A percentile compares a stretch with the other conserved stretches of the same genome.
Conservation (phyloP, 2,329 filamentous ascomycete species). For the Nemania abortiva region DNA sequence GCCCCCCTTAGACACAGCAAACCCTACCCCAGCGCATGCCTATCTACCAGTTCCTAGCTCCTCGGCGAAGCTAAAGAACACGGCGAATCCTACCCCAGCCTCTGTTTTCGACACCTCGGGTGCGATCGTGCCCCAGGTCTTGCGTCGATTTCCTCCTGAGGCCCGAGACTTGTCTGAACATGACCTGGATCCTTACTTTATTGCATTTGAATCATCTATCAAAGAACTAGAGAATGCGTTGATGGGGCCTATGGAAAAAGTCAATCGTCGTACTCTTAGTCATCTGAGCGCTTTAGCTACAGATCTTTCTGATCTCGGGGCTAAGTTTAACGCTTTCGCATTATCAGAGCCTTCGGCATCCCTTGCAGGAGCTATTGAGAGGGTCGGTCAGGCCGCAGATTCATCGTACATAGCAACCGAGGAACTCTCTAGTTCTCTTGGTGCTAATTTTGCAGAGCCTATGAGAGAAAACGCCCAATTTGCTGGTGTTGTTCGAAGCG, state of each 20-base stretch:
- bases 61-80: slow-evolving; percentile 85
- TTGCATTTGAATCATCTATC: slow-evolving; percentile 90
- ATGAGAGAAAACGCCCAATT: slow-evolving; percentile 99
- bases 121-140: slow-evolving; percentile 66
- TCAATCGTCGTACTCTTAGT: slow-evolving; percentile 88
- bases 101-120: slow-evolving; percentile 54
- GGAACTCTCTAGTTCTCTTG: slow-evolving; percentile 87
- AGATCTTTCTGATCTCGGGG: slow-evolving; percentile 92
- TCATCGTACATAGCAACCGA: slow-evolving; percentile 96
- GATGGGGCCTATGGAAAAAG: slow-evolving; percentile 95
- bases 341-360: slow-evolving; percentile 91
- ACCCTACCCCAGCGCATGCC: slow-evolving; percentile 85
- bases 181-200: slow-evolving; percentile 95
- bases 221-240: slow-evolving; percentile 90
- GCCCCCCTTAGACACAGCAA: slow-evolving; percentile 94
- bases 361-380: slow-evolving; percentile 91
- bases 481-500: slow-evolving; percentile 89
- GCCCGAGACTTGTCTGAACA: slow-evolving; percentile 82
- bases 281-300: slow-evolving; percentile 86
- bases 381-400: slow-evolving; percentile 93
- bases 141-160: slow-evolving; percentile 85
- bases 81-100: slow-evolving; percentile 54
- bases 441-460: slow-evolving; percentile 93
- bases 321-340: slow-evolving; percentile 97
- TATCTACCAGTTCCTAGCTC: slow-evolving; percentile 87